These are phyloP conservation scores for Yamadazyma taylorii DNA, from an alignment of 1,139 yeast genomes.

Conservation along the genomic window DNA sequence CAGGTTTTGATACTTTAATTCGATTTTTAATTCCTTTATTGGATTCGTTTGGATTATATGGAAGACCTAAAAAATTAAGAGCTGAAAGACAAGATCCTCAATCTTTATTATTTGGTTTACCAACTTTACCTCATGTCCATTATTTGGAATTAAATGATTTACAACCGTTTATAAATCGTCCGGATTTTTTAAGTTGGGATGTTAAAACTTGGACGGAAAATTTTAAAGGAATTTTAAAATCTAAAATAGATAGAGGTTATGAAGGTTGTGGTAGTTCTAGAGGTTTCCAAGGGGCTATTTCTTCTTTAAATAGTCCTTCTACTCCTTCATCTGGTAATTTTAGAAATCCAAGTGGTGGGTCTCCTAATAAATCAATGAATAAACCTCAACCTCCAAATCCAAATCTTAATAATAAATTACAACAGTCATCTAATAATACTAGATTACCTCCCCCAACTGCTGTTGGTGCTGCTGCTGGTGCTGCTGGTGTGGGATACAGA, in stretches of 20 bases:
- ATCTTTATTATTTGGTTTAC: slow-evolving; percentile 85
- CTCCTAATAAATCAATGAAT: slow-evolving; percentile 8
- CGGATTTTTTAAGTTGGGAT: slow-evolving; percentile 55
- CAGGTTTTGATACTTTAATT: slow-evolving; percentile 91
- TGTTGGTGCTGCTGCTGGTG: slow-evolving; percentile 4
- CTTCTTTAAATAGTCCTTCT: slow-evolving; percentile 39
- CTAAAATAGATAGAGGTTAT: slow-evolving; percentile 71
- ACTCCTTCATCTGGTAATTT: slow-evolving; percentile 10
- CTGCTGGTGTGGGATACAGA: slow-evolving; percentile 4
- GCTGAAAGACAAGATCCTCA: slow-evolving; percentile 82
- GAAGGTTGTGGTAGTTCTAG: slow-evolving; percentile 78
- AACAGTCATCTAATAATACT: not conserved
- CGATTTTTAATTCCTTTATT: slow-evolving; percentile 81
- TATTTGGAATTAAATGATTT: slow-evolving; percentile 53
- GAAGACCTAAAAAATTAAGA: slow-evolving; percentile 84
- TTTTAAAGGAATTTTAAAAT: slow-evolving; percentile 61
- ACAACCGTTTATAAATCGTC: slow-evolving; percentile 18
- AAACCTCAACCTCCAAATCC: slow-evolving; percentile 1
- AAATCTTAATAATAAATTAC: not conserved
- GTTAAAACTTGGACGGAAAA: slow-evolving; percentile 66
- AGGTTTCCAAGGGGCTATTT: slow-evolving; percentile 60
- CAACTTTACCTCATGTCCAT: slow-evolving; percentile 85
- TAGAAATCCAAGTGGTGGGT: slow-evolving; percentile 4
- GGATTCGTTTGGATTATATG: slow-evolving; percentile 86
- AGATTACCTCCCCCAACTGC: slow-evolving; percentile 5